These are phyloP conservation scores for Pseudogymnoascus sp. DNA, from an alignment of 2,329 filamentous ascomycete species.

Conservation along the genomic window DNA sequence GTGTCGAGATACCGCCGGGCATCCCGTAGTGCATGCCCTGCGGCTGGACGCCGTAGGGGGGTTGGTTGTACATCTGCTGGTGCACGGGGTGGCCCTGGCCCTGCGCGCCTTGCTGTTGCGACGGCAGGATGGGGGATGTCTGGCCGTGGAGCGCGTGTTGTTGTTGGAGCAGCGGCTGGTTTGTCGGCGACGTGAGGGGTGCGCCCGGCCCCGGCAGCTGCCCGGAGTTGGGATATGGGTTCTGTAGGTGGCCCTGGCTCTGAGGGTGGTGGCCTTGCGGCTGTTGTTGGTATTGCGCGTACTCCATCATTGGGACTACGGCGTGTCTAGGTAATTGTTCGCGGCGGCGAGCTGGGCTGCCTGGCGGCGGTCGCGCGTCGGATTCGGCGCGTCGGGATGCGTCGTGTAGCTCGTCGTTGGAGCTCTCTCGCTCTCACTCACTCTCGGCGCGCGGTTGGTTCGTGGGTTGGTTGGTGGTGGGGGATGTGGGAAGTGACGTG, in stretches of 20 bases:
- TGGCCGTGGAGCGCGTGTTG: conserved; percentile 47
- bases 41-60: conserved; percentile 65
- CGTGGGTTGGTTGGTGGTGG: background rate
- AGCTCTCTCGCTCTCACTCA: background rate
- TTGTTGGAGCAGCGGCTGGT: conserved; percentile 58
- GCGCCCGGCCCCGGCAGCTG: conserved; percentile 42
- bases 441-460: background rate
- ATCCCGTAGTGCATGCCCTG: conserved; percentile 76
- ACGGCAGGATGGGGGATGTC: conserved; percentile 71
- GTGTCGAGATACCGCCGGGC: conserved; percentile 52
- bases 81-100: conserved; percentile 52
- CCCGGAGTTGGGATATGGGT: conserved; percentile 54
- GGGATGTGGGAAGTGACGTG: background rate
- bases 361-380: conserved; percentile 8
- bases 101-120: conserved; percentile 62
- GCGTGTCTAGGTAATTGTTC: conserved; percentile 22
- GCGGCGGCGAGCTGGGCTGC: conserved; percentile 20
- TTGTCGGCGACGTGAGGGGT: conserved; percentile 64
- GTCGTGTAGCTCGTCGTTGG: background rate
- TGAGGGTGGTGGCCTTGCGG: conserved; percentile 55
- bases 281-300: conserved; percentile 64
- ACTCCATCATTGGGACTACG: conserved; percentile 56
- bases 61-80: conserved; percentile 67
- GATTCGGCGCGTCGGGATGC: background rate
- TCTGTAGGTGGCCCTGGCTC: conserved; percentile 46